phyloP scores from a whole-genome alignment of 495 filamentous ascomycete species.

The Bathelium albidoporum region DNA sequence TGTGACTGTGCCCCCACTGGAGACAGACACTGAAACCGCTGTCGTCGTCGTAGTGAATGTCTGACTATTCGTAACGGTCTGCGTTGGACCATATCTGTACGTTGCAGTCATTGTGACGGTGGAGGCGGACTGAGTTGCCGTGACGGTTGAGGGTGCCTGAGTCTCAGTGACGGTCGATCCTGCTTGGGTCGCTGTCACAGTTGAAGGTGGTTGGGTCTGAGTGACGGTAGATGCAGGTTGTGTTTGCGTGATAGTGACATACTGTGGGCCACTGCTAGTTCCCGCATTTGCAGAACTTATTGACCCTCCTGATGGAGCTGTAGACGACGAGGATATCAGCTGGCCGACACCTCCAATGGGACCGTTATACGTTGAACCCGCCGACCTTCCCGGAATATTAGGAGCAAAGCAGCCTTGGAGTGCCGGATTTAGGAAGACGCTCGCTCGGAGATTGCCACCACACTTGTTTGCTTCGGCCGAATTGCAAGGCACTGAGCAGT shows the following conservation, averaged over 20 bases:
- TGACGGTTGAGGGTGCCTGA: background rate
- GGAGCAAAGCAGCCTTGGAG: background rate
- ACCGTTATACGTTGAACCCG: background rate
- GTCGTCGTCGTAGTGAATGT: background rate
- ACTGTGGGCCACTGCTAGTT: background rate
- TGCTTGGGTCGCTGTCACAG: background rate
- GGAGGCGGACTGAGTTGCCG: background rate
- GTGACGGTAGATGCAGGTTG: background rate
- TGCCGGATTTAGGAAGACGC: background rate
- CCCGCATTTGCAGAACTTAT: background rate
- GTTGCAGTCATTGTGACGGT: background rate
- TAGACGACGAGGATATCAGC: background rate
- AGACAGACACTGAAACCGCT: background rate
- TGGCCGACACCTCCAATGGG: background rate
- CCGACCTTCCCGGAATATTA: background rate
- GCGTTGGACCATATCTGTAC: background rate
- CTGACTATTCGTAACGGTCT: background rate
- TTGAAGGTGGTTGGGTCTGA: background rate
- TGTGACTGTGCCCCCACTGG: background rate
- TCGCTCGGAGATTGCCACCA: background rate
- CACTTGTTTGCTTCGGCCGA: background rate
- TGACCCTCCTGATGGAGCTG: background rate
- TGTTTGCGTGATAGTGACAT: background rate
- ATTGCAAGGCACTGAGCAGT: background rate
- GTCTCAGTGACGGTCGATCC: background rate